Evolutionary conservation across 2,329 filamentous ascomycete genomes (phyloP), one percentile per base, ranked within the genome.

Genomic region (Myotisia sp.): DNA sequence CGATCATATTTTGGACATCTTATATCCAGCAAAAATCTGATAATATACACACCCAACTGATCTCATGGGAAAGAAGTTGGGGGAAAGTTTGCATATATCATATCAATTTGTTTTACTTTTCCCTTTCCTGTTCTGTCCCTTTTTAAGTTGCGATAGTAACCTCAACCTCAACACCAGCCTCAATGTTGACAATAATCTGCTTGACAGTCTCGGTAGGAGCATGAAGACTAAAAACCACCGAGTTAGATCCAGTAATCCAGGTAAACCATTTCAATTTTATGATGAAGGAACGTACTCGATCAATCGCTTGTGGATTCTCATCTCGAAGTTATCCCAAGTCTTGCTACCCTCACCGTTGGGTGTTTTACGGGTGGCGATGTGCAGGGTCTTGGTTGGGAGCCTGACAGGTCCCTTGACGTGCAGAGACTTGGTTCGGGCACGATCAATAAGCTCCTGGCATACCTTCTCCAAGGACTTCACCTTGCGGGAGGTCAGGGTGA

Each of bases 331-430:
- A 65, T 95, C 90, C 90, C 90, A 98, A 60, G 90, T 98, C 84
- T 98, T 98, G 67, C 81, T 92, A 70, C 90, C 90, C 77, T 98
- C 90, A 81, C 90, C 90, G 70, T 82, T 90, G 64, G 90, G 90
- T 48, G 90, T 95, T 81, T 98, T 98, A 60, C 90, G 81, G 73
- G 90, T 93, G 63, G 82, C 84, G 73, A 93, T 76, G 74, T 90
- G 84, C 58, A 95, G 76, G 63, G 76, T 83, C 79, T 94, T 93
- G 71, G 86, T 94, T 55, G 90, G 85, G 56, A 94, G 80, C 59
- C 87, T 85, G 66, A 95, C 87, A 62, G 87, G 85, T 59, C 90
- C 87, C 80, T 95, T 95, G 71, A 92, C 84, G 62, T 81, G 80
- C 58, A 98, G 82, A 62, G 92, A 85, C 86, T 98, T 98, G 72